Conservation (phyloP, 805 yeast genomes). For the Isabelozyma gotoi region DNA sequence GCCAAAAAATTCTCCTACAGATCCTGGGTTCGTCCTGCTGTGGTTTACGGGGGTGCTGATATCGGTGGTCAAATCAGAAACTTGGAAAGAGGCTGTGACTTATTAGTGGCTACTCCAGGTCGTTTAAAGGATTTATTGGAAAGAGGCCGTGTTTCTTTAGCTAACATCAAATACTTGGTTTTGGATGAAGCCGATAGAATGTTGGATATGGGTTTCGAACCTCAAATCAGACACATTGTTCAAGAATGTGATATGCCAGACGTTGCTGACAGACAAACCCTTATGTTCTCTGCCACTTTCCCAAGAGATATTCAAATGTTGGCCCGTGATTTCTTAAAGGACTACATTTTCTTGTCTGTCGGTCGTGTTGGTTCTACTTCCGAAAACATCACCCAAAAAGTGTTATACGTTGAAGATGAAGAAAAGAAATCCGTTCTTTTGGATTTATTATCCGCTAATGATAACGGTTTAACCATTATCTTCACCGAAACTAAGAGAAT, state of each 20-base stretch:
- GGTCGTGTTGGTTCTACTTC: constrained; percentile 99
- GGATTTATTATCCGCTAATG: constrained; percentile 74
- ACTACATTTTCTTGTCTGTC: constrained; percentile 92
- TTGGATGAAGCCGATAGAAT: constrained; percentile 99
- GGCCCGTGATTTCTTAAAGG: constrained; percentile 95
- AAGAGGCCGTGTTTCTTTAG: constrained; percentile 89
- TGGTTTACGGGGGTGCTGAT: constrained; percentile 98
- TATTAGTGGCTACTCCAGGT: constrained; percentile 98
- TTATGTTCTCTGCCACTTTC: constrained; percentile 99
- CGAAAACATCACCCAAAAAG: constrained; percentile 94
- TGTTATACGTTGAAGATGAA: constrained; percentile 89
- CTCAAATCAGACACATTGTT: constrained; percentile 97
- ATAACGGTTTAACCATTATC: constrained; percentile 83
- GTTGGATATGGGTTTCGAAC: constrained; percentile 99
- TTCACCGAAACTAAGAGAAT: constrained; percentile 98
- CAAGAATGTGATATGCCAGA: constrained; percentile 98
- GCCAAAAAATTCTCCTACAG: constrained; percentile 94
- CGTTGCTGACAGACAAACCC: constrained; percentile 88
- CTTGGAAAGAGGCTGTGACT: constrained; percentile 90
- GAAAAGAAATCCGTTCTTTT: constrained; percentile 89
- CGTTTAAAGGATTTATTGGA: constrained; percentile 94
- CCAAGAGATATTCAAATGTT: constrained; percentile 95
- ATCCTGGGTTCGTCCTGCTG: constrained; percentile 97
- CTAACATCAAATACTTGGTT: constrained; percentile 88
- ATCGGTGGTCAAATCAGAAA: constrained; percentile 83